These are phyloP conservation scores for Ziziphus jujuba DNA, from an alignment of 306 rosid genomes.

Conservation along the genomic window DNA sequence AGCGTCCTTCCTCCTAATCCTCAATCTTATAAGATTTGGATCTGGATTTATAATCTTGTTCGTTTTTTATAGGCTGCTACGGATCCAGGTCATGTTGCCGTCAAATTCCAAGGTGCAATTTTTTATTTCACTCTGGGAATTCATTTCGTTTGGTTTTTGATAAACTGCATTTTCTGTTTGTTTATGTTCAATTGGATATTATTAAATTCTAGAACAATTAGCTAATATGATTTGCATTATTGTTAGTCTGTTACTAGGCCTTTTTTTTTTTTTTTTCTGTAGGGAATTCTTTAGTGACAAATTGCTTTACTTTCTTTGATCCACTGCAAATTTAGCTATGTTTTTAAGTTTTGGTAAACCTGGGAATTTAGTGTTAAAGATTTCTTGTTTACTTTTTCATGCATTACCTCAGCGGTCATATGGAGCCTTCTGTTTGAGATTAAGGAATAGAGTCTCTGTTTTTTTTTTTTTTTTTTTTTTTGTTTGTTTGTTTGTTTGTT, in stretches of 20 bases:
- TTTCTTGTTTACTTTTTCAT: background rate
- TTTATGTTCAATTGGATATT: background rate
- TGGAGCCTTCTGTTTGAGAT: background rate
- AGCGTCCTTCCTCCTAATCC: background rate
- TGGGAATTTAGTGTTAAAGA: background rate
- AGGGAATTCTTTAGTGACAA: too few relatives aligned
- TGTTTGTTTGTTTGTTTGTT: too few relatives aligned
- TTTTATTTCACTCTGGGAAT: background rate
- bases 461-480: too few relatives aligned
- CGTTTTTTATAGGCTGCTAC: constrained; percentile 62
- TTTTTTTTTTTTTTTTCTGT: too few relatives aligned
- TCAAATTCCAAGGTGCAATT: constrained; percentile 65
- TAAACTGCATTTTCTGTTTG: background rate
- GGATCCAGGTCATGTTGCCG: constrained; percentile 70
- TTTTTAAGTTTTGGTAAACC: background rate
- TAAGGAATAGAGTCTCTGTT: background rate
- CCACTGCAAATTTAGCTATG: background rate
- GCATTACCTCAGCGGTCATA: background rate
- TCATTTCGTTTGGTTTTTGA: constrained; percentile 4
- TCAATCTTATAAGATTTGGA: background rate
- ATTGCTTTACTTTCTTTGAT: too few relatives aligned
- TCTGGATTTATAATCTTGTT: constrained; percentile 3
- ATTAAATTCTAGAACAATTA: background rate
- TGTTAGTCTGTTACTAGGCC: too few relatives aligned
- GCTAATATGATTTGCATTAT: background rate